Evolutionary conservation across 1,139 yeast species (phyloP), one percentile per base, ranked within the genome.

Genomic region (Kurtzmaniella quercitrusa): DNA sequence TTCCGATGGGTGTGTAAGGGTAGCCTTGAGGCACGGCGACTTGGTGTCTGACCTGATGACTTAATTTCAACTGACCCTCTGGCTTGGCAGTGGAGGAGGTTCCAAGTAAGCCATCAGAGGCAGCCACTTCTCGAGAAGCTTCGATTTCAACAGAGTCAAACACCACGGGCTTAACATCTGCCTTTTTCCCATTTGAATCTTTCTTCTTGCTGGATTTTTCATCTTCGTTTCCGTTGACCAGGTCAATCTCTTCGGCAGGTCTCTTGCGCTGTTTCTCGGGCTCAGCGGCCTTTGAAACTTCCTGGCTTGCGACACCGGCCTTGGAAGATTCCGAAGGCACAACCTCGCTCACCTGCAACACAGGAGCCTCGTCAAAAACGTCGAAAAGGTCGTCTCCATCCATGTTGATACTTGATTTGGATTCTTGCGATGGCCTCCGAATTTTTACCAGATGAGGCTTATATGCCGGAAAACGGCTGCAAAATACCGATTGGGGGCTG

Each of bases 31-130:
- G 98, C 31, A 93, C 75, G 1, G 98, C 98, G 12, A 93, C 98
- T 64, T 93, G 98, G 67, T 93, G 98, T 63, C 98, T 83, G 44
- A 93, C 96, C 63, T 90, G 97, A 70, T 91, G 98, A 49, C 82
- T 81, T 49, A 91, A 72, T 60, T 84, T 82, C 48, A 89, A 83
- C 54, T 80, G 81, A 18, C 79, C 76, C 39, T 72, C 76, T 34
- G 67, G 65, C 19, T 54, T 55, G 21, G 59, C 67, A 8, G 53
- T 51, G 11, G 58, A 55, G 21, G 69, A 57, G 33, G 70, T 62
- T 12, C 69, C 69, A 59, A 78, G 58, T 46, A 89, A 70, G 2
- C 95, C 96, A 21, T 79, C 77, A 1, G 95, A 84, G 1, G 86
- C 90, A 11, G 81, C 82, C 23, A 89, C 95, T 60, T 88, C 95